Conservation (phyloP, 768 basidiomycete species). For the Russula emetica region DNA sequence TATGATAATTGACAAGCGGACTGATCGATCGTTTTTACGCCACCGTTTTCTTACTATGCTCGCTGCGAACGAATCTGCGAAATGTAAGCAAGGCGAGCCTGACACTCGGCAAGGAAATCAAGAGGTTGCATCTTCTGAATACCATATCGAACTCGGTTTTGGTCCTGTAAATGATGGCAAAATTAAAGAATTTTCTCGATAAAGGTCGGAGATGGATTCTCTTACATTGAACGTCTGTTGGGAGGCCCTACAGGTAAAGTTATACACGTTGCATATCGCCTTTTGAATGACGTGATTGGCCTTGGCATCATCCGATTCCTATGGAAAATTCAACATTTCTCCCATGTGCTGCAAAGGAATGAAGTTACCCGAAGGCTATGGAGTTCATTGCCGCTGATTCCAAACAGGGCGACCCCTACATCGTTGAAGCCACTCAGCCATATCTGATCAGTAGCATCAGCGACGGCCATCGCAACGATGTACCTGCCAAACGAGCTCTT, state of each 20-base stretch:
- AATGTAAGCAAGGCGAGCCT: constrained; percentile 48
- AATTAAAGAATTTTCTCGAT: background rate
- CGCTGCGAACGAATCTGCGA: constrained; percentile 52
- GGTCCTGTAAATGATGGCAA: constrained; percentile 51
- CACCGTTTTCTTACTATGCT: constrained; percentile 37
- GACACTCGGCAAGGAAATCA: constrained; percentile 67
- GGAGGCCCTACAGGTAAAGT: constrained; percentile 82
- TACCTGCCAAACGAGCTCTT: constrained; percentile 44
- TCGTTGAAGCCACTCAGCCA: constrained; percentile 98
- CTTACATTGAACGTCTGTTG: constrained; percentile 82
- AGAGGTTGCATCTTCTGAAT: constrained; percentile 62
- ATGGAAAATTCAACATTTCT: constrained; percentile 8
- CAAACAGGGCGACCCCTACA: constrained; percentile 70
- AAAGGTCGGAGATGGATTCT: background rate
- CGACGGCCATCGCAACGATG: constrained; percentile 78
- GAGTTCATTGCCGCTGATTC: constrained; percentile 73
- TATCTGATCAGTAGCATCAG: constrained; percentile 84
- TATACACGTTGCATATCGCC: constrained; percentile 66
- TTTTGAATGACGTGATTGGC: constrained; percentile 58
- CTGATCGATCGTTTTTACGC: background rate
- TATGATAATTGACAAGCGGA: background rate
- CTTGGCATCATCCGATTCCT: constrained; percentile 58
- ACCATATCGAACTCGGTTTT: constrained; percentile 75
- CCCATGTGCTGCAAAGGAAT: background rate
- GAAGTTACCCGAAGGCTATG: constrained; percentile 57